These are phyloP conservation scores for Coniochaeta sp. DNA, from an alignment of 2,329 filamentous ascomycete genomes.

Conservation along the genomic window DNA sequence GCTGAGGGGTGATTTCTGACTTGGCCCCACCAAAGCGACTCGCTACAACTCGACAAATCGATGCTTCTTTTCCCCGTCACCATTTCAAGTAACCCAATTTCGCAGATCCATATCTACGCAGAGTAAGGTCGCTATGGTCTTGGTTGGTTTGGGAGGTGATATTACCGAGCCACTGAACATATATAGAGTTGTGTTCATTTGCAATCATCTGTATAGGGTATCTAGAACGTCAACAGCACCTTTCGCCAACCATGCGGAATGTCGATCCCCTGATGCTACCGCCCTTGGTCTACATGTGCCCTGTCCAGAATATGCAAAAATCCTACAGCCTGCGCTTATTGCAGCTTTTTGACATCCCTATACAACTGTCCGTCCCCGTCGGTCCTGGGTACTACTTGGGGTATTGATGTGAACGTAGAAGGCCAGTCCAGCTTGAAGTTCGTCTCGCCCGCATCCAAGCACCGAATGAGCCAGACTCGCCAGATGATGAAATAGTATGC, in stretches of 20 bases:
- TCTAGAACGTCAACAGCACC: not conserved
- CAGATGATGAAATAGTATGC: constrained; percentile 77
- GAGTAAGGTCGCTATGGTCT: not conserved
- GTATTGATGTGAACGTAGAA: constrained; percentile 38
- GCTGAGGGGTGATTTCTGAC: not conserved
- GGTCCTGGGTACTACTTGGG: constrained; percentile 33
- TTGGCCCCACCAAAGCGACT: not conserved
- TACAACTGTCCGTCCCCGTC: not conserved
- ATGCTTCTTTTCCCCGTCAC: no score
- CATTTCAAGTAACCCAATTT: no score
- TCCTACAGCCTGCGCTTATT: not conserved
- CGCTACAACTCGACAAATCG: not conserved
- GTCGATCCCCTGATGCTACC: not conserved
- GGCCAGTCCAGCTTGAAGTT: constrained; percentile 68
- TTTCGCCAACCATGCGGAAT: not conserved
- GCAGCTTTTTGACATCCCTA: not conserved
- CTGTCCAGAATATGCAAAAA: not conserved
- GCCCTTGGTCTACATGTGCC: not conserved
- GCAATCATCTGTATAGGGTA: not conserved
- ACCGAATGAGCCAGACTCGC: constrained; percentile 75
- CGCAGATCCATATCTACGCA: no score
- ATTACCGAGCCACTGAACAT: not conserved
- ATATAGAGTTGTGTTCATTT: not conserved
- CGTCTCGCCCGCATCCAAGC: constrained; percentile 63
- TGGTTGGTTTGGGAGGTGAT: not conserved